Evolutionary conservation across 495 filamentous ascomycete genomes (phyloP), one percentile per base, ranked within the genome.

Genomic region (Penicillium samsonianum): DNA sequence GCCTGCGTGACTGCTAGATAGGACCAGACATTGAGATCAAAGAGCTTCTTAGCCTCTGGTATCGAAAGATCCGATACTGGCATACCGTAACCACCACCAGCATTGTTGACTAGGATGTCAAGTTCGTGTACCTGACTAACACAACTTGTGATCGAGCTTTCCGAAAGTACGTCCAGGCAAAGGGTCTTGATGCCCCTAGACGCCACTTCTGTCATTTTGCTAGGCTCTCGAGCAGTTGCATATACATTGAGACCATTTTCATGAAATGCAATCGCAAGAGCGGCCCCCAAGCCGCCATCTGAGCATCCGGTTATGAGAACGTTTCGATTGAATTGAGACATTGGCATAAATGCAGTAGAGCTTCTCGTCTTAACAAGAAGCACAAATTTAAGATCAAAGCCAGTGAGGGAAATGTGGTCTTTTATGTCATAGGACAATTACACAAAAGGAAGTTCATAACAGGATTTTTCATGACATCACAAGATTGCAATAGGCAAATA

Each of bases 291-390:
- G 48, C 78, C 74, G 28, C 72, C 78, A 42, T 72, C 62, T 59
- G 67, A 76, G 64, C 75, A 81, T 45, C 78, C 78, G 14, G 78
- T 82, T 37, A 82, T 76, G 0, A 83, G 62, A 30, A 67, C 64
- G 1, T 59, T 61, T 20, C 40, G 38, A 33, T n/a, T n/a, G n/a
- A n/a, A n/a, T n/a, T n/a, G n/a, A n/a, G n/a, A n/a, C n/a, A n/a
- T n/a, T n/a, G n/a, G n/a, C n/a, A n/a, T n/a, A n/a, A n/a, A n/a
- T n/a, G n/a, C n/a, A n/a, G n/a, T n/a, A n/a, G n/a, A n/a, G n/a
- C n/a, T n/a, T n/a, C n/a, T n/a, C n/a, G n/a, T n/a, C n/a, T n/a
- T n/a, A n/a, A n/a, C n/a, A n/a, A n/a, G n/a, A n/a, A n/a, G n/a
- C n/a, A n/a, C n/a, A n/a, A n/a, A n/a, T n/a, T n/a, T n/a, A n/a